Base-by-base conservation (phyloP, 2,329 filamentous ascomycete species). In the Xylariaceae sp. region DNA sequence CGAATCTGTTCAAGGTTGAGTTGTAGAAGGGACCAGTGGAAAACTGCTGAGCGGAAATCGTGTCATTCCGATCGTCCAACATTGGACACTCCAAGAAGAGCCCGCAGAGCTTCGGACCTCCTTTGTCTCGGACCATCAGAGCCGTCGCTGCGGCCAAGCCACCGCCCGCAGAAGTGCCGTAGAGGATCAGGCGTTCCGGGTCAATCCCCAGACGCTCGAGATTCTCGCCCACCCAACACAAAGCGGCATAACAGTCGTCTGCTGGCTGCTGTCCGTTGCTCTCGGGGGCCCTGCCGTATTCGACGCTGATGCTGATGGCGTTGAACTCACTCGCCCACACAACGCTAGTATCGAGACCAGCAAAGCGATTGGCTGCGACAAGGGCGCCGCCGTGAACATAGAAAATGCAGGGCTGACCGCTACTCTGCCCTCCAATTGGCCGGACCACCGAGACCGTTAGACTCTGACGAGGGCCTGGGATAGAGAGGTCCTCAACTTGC, bases 131-230 rank as follows among this genome's bases (percentile, higher is more conserved):
- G 3, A 55, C 55, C 65, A 78, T 71, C 19, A 81, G 59, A 2
- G 73, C 67, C 48, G 74, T 64, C 3, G 69, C 73, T 2, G 75
- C 73, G 0, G 76, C 76, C 13, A 83, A 60, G 39, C 77, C 75
- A 2, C 75, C 78, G 2, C 77, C 78, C 1, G 76, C 77, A 17
- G 73, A 78, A 40, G 75, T 72, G 3, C 78, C 78, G 41, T 69
- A 69, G 15, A 80, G 62, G 11, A 79, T 67, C 22, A 81, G 67
- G 28, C 69, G 72, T 1, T 68, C 64, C 3, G 65, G 59, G 36
- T 68, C 61, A 38, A 77, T 67, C 8, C 69, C 69, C 2, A 68
- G 49, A 24, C 49, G 42, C 2, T 46, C 31, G 4, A 61, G 51
- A 38, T 67, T 57, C 3, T 51, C 34, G 8, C 49, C 44, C 12